Conservation (phyloP, 208 protist genomes). For the Leishmania tarentolae region DNA sequence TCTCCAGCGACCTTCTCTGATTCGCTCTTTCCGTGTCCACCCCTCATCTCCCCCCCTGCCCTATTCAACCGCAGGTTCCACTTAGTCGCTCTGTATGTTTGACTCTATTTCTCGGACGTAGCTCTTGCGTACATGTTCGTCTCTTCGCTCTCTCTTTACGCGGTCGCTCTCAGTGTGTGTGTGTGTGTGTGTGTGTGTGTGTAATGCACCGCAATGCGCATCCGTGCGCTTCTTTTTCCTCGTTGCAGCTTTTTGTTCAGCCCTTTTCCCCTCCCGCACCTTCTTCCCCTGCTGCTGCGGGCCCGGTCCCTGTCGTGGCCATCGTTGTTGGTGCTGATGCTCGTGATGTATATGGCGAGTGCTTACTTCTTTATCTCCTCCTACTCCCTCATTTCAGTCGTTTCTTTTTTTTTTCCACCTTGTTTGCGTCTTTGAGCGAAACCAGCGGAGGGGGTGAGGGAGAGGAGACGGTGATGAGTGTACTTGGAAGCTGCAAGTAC, state of each 20-base stretch:
- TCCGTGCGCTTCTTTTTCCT: constrained; percentile 1
- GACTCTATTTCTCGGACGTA: background rate
- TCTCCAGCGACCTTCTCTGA: background rate
- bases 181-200: background rate
- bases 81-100: background rate
- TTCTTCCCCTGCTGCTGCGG: background rate
- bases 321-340: background rate
- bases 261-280: background rate
- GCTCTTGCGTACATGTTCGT: background rate
- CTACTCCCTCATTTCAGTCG: background rate
- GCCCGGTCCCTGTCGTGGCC: background rate
- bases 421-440: background rate
- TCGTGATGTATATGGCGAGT: background rate
- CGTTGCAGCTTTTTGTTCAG: background rate
- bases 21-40: background rate
- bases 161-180: background rate
- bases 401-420: background rate
- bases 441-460: background rate
- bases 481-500: background rate
- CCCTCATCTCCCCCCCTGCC: constrained; percentile 7
- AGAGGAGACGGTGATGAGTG: background rate
- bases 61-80: background rate
- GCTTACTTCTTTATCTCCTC: background rate
- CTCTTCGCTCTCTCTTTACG: background rate
- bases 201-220: background rate